Percentiles rank a stretch among this genome's conserved stretches.
These are phyloP conservation scores for Draba incana DNA, from an alignment of 345 rosid genomes.

Conservation along the genomic window DNA sequence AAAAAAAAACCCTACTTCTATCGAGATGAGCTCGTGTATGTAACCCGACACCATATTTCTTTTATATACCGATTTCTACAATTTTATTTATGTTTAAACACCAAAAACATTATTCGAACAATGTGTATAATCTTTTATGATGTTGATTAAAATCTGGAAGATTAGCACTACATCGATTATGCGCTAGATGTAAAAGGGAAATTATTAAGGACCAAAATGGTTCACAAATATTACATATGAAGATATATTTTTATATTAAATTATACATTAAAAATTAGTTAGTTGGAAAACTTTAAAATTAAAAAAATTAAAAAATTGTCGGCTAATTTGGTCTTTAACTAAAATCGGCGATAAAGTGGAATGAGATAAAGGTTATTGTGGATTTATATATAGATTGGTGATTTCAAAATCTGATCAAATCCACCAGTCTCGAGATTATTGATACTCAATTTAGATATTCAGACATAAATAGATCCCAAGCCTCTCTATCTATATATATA, in stretches of 20 bases:
- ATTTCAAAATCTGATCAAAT: slow-evolving; percentile 9
- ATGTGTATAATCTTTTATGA: too few relatives aligned
- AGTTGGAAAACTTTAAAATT: slow-evolving; percentile 13
- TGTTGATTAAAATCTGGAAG: too few relatives aligned
- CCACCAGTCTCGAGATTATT: slow-evolving; percentile 26
- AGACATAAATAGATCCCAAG: slow-evolving; percentile 3
- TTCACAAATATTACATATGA: slow-evolving; percentile 13
- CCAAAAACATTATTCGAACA: too few relatives aligned
- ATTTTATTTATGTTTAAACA: too few relatives aligned
- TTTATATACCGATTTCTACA: too few relatives aligned
- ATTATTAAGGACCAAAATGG: background rate
- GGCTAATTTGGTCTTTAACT: background rate
- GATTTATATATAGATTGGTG: background rate
- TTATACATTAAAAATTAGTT: slow-evolving; percentile 26
- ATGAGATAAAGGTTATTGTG: background rate
- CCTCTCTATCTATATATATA: background rate
- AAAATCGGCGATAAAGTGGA: background rate
- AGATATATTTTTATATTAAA: background rate
- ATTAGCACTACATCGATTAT: too few relatives aligned
- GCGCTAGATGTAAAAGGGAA: too few relatives aligned
- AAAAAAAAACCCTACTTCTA: too few relatives aligned
- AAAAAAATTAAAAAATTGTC: background rate
- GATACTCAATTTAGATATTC: slow-evolving; percentile 29
- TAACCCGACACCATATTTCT: too few relatives aligned
- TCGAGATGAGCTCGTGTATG: too few relatives aligned